Evolutionary conservation across 192 early-diverging fungal genomes (phyloP), one percentile per base, ranked within the genome.

Genomic region (Funneliformis mosseae): DNA sequence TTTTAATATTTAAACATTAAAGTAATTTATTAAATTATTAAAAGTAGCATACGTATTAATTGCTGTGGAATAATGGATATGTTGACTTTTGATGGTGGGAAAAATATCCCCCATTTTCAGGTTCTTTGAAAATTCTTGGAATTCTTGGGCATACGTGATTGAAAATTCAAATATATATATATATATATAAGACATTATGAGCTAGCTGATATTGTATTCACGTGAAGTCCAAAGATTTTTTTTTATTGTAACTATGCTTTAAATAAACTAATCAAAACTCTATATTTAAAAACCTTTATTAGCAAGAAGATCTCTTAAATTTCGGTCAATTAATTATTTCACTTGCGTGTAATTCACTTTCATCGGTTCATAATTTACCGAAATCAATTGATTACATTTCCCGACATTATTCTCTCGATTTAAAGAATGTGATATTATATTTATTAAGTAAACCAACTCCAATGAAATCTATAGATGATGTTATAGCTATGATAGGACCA

Each of bases 221-320:
- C n/a, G n/a, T n/a, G n/a, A n/a, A n/a, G n/a, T n/a, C n/a, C n/a
- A n/a, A n/a, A n/a, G n/a, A n/a, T n/a, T n/a, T 63, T 63, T 62
- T 25, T 10, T 63, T 16, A 16, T 63, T 9, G 62, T 23, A n/a
- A n/a, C 16, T n/a, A 75, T 21, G n/a, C 5, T 42, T 18, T 43
- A 42, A 45, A n/a, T 39, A 45, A 8, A 48, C 45, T 73, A 42
- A 45, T 46, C 16, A 70, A 70, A 1, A 9, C 8, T n/a, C 14
- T 21, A 23, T 23, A 27, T 77, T 27, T 41, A 83, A 69, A 67
- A 45, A 60, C 1, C 27, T 55, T 67, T 79, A 81, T 50, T 82
- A 96, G 88, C 95, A 97, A 88, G 94, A 96, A 55, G 95, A 97
- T 77, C 85, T 95, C 42, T 82, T 95, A 68, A 86, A 93, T 60